Base-by-base conservation (phyloP, 106 monocot genomes). In the Narthecium ossifragum region DNA sequence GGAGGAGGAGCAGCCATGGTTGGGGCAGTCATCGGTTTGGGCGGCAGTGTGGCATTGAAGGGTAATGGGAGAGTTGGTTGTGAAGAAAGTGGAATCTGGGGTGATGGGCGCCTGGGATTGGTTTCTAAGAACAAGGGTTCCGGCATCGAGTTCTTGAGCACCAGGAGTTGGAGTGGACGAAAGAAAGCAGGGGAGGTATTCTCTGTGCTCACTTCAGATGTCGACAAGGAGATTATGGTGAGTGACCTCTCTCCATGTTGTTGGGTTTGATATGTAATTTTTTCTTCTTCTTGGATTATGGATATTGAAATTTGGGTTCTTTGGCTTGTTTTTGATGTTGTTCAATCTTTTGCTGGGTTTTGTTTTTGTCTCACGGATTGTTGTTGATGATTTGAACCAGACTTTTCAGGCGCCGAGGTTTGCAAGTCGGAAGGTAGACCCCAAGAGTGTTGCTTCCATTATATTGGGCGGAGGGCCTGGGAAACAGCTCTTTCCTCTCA, bases 381-480 rank as follows among this genome's bases (percentile, higher is more conserved):
- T 0, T 25, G 10, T 57, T 20, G 21, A 24, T 22, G 11, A 20
- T 58, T 58, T 34, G 28, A 11, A 13, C 39, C 72, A 84, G 77
- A 64, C 64, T 31, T 80, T 92, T 53, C 79, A 74, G 70, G 20
- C 74, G 1, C 92, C 86, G 1, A 60, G 59, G 47, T 78, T 80
- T 48, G 21, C 55, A 29, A 75, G 43, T 15, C 51, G 41, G 26
- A 48, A 55, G 51, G 93, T 79, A 26, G 78, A 93, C 25, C 81
- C 88, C 9, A 88, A 79, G 73, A 79, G 53, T 55, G 74, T 82
- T 33, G 88, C 88, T 15, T 80, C 93, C 6, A 71, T 93, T 58
- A 88, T 93, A 53, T 53, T 93, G 51, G 88, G 93, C 31, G 93
- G 93, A 31, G 93, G 93, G 14, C 63, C 78, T 30, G 93, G 93